A percentile compares a stretch with the other conserved stretches of the same genome.
phyloP scores from a whole-genome alignment of 495 filamentous ascomycete species.

The Filosporella fistucella region DNA sequence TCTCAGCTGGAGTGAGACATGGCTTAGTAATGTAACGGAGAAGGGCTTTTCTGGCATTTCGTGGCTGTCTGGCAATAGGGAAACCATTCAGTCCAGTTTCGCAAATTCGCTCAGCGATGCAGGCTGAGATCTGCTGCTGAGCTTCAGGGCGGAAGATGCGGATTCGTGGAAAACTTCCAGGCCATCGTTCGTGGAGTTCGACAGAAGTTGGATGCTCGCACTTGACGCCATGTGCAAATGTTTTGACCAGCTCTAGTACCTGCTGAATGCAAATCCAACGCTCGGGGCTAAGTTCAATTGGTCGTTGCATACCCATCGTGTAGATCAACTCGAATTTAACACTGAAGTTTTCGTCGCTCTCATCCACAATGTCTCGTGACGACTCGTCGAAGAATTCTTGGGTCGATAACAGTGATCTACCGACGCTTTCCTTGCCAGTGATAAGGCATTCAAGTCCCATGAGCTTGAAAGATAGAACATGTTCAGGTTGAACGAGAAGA shows the following conservation, averaged over 20 bases:
- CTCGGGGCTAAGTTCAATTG: constrained; percentile 51
- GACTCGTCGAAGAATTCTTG: constrained; percentile 34
- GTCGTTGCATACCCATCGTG: constrained; percentile 53
- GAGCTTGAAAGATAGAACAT: constrained; percentile 64
- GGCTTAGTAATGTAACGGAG: not conserved
- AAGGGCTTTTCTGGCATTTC: not conserved
- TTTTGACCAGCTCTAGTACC: constrained; percentile 41
- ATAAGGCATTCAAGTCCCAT: constrained; percentile 52
- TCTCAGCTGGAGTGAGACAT: not conserved
- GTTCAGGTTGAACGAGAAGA: constrained; percentile 62
- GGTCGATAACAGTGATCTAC: constrained; percentile 29
- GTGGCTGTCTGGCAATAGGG: not conserved
- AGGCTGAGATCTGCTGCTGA: not conserved
- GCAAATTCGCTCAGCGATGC: not conserved
- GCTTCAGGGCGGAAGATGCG: not conserved
- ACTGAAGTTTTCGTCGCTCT: constrained; percentile 62
- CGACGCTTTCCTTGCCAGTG: constrained; percentile 20
- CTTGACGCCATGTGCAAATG: not conserved
- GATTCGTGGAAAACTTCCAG: not conserved
- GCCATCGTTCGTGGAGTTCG: not conserved
- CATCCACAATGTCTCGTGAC: constrained; percentile 56
- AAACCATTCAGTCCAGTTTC: not conserved
- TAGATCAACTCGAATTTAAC: constrained; percentile 63
- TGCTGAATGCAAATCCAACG: constrained; percentile 58
- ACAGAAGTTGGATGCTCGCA: constrained; percentile 1